Conservation (phyloP, 805 yeast species). For the Barnettozyma wickerhamii region DNA sequence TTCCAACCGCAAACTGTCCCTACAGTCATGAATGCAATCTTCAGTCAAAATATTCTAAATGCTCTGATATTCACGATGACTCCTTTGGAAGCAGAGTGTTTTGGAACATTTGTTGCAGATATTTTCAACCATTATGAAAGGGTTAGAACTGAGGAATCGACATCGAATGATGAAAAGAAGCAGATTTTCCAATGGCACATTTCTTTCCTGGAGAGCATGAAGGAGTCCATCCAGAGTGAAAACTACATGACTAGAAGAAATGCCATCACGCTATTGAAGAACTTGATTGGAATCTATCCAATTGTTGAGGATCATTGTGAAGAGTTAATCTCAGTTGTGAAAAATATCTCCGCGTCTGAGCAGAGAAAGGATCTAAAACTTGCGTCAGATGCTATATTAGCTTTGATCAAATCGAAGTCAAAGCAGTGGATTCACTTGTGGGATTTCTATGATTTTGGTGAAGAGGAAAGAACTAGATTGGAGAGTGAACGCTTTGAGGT, state of each 20-base stretch:
- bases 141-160: constrained; percentile 36
- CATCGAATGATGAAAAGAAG: constrained; percentile 29
- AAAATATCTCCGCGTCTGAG: constrained; percentile 47
- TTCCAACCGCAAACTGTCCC: constrained; percentile 41
- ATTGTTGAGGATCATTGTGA: constrained; percentile 63
- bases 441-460: constrained; percentile 52
- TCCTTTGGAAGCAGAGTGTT: constrained; percentile 71
- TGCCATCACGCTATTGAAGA: constrained; percentile 71
- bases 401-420: constrained; percentile 55
- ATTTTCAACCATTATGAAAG: constrained; percentile 43
- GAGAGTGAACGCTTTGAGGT: constrained; percentile 9
- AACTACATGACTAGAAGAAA: constrained; percentile 80
- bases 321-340: constrained; percentile 41
- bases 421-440: constrained; percentile 46
- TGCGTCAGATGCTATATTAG: constrained; percentile 68
- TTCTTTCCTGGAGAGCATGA: constrained; percentile 32
- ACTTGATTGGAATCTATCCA: constrained; percentile 61
- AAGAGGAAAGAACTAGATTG: constrained; percentile 34
- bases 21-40: constrained; percentile 39
- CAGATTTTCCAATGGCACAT: constrained; percentile 52
- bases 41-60: constrained; percentile 44
- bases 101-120: constrained; percentile 68
- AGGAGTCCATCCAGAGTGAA: constrained; percentile 29
- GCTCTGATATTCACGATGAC: constrained; percentile 68
- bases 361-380: constrained; percentile 75